Percentiles rank a stretch among this genome's conserved stretches.
Conservation (phyloP, 2,329 filamentous ascomycete genomes). For the Pseudocercospora ulei region DNA sequence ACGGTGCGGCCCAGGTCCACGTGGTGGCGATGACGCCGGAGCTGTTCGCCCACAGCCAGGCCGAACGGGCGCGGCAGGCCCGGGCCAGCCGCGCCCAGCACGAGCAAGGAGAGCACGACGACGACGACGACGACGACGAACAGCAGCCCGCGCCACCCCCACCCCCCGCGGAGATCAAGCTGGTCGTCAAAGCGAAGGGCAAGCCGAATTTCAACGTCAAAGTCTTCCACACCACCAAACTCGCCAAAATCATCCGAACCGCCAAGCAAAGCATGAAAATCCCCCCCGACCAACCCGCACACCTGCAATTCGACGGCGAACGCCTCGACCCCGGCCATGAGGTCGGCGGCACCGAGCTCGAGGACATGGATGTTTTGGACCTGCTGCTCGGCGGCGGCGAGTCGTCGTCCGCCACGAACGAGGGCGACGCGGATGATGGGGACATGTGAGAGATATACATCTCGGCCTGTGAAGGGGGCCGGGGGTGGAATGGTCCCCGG, state of each 20-base stretch:
- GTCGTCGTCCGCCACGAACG: too few species aligned
- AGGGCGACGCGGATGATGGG: too few species aligned
- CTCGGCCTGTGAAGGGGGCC: too few species aligned
- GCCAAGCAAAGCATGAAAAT: conserved; percentile 52
- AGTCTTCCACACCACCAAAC: conserved; percentile 44
- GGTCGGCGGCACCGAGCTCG: conserved; percentile 59
- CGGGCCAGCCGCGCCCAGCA: conserved; percentile 5
- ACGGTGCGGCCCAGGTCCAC: conserved; percentile 52
- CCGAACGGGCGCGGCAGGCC: conserved; percentile 38
- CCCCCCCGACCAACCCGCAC: conserved; percentile 45
- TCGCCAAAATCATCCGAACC: conserved; percentile 53
- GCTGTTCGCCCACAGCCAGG: conserved; percentile 45
- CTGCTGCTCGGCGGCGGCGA: conserved; percentile 57
- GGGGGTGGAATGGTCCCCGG: too few species aligned
- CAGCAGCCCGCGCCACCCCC: conserved; percentile 19
- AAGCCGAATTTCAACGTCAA: conserved; percentile 45
- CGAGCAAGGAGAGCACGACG: conserved; percentile 4
- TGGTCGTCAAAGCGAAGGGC: conserved; percentile 47
- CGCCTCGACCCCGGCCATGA: conserved; percentile 51
- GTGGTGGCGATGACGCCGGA: conserved; percentile 69
- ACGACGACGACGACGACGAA: conserved; percentile 11
- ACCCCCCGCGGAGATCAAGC: conserved; percentile 33
- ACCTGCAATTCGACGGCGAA: conserved; percentile 67
- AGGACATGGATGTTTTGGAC: conserved; percentile 66
- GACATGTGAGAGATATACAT: too few species aligned